phyloP scores from a whole-genome alignment of 1,284 basidiomycete genomes.

The Peniophora sp. region DNA sequence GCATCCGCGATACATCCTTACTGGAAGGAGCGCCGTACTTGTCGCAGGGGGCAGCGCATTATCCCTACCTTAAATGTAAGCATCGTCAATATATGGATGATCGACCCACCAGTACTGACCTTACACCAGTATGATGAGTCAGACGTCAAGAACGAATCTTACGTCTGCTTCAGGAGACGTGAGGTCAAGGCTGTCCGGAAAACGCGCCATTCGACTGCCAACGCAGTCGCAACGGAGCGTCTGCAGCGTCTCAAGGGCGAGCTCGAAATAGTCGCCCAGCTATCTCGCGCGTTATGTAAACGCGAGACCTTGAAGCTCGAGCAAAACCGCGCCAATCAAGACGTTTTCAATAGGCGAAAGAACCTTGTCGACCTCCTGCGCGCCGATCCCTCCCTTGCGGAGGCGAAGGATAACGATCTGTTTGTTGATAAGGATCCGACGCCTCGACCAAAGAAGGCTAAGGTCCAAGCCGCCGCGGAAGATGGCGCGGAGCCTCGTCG shows the following conservation, averaged over 20 bases:
- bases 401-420: constrained; percentile 79
- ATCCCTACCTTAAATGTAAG: constrained; percentile 76
- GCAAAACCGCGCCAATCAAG: constrained; percentile 45
- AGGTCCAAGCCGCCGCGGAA: constrained; percentile 15
- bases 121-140: constrained; percentile 75
- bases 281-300: constrained; percentile 60
- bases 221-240: constrained; percentile 84
- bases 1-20: constrained; percentile 71
- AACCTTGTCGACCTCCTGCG: constrained; percentile 76
- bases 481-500: neutral
- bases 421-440: constrained; percentile 69
- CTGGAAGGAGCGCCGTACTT: constrained; percentile 73
- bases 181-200: constrained; percentile 94
- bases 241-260: constrained; percentile 77
- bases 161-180: constrained; percentile 95
- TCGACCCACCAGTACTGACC: too few species aligned
- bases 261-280: constrained; percentile 62
- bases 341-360: constrained; percentile 76
- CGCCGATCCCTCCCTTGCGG: constrained; percentile 57
- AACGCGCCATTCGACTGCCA: constrained; percentile 75
- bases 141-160: constrained; percentile 87
- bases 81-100: constrained; percentile 6
- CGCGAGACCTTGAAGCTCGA: constrained; percentile 78
- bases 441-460: constrained; percentile 43
- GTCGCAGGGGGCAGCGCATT: constrained; percentile 71